Conservation (phyloP, 2,329 filamentous ascomycete species). For the Alternaria alternata region DNA sequence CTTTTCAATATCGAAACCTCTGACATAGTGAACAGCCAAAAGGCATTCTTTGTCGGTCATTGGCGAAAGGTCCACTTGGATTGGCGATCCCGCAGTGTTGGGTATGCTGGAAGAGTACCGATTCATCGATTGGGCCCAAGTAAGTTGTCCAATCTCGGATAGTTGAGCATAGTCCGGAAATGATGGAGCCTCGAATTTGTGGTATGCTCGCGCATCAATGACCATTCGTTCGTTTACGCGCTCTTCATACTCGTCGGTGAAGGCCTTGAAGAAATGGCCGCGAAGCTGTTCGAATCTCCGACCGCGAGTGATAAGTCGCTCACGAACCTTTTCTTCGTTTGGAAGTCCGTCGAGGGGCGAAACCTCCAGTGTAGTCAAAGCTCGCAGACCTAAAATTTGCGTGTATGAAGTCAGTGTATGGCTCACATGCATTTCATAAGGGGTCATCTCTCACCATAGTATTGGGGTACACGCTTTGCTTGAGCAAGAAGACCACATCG, state of each 20-base stretch:
- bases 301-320: constrained; percentile 54
- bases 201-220: constrained; percentile 23
- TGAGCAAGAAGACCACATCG: constrained; percentile 28
- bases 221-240: background rate
- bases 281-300: constrained; percentile 54
- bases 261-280: constrained; percentile 53
- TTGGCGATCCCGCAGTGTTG: background rate
- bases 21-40: constrained; percentile 16
- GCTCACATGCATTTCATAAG: background rate
- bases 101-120: constrained; percentile 12
- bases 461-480: constrained; percentile 20
- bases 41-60: constrained; percentile 26
- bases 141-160: constrained; percentile 17
- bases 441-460: constrained; percentile 26
- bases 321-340: constrained; percentile 45
- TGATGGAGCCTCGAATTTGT: constrained; percentile 9
- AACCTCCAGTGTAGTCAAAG: constrained; percentile 49
- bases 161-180: constrained; percentile 20
- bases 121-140: constrained; percentile 26
- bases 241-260: background rate
- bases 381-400: constrained; percentile 39
- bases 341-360: constrained; percentile 53
- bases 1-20: constrained; percentile 27
- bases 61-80: constrained; percentile 16
- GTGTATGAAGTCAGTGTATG: background rate